Evolutionary conservation across 768 basidiomycete genomes (phyloP).

Genomic region (Cystofilobasidium ferigula): DNA sequence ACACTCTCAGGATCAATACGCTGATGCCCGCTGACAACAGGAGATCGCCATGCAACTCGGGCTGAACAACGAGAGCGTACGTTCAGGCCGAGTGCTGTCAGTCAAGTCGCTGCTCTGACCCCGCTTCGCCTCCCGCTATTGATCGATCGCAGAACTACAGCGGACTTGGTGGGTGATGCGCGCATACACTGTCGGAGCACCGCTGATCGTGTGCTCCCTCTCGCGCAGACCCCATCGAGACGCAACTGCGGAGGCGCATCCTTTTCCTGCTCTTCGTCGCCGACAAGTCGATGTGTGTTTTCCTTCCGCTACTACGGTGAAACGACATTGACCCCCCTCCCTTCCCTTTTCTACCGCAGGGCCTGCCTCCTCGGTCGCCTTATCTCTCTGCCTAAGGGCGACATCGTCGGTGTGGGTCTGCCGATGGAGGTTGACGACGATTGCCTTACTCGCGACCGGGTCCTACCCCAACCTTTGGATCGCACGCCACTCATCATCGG

Average conservation of each 20-base stretch:
- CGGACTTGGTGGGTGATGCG: neutral
- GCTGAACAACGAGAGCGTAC: slow-evolving; percentile 62
- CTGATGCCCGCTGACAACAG: slow-evolving; percentile 11
- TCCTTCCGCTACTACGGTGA: slow-evolving; percentile 26
- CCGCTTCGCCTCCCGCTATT: too few species aligned
- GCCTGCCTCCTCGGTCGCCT: slow-evolving; percentile 63
- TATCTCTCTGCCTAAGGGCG: slow-evolving; percentile 76
- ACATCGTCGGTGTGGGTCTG: slow-evolving; percentile 39
- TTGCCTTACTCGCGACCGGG: slow-evolving; percentile 69
- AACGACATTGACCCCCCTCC: neutral
- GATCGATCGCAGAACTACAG: slow-evolving; percentile 6
- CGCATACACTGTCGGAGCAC: too few species aligned
- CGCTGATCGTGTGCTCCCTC: slow-evolving; percentile 38
- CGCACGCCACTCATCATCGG: slow-evolving; percentile 76
- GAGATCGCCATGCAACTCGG: slow-evolving; percentile 71
- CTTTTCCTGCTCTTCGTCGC: slow-evolving; percentile 84
- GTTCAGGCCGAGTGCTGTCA: neutral
- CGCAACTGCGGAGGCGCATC: slow-evolving; percentile 68
- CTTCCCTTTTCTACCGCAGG: neutral
- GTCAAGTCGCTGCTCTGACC: neutral
- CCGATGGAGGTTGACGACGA: slow-evolving; percentile 37
- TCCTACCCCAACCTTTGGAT: slow-evolving; percentile 75
- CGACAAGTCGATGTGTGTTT: slow-evolving; percentile 69
- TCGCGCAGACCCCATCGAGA: slow-evolving; percentile 77
- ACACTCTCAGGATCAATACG: neutral